A percentile compares a stretch with the other conserved stretches of the same genome.
Evolutionary conservation across 805 yeast species (phyloP).

Genomic region (Myxozyma neglecta): DNA sequence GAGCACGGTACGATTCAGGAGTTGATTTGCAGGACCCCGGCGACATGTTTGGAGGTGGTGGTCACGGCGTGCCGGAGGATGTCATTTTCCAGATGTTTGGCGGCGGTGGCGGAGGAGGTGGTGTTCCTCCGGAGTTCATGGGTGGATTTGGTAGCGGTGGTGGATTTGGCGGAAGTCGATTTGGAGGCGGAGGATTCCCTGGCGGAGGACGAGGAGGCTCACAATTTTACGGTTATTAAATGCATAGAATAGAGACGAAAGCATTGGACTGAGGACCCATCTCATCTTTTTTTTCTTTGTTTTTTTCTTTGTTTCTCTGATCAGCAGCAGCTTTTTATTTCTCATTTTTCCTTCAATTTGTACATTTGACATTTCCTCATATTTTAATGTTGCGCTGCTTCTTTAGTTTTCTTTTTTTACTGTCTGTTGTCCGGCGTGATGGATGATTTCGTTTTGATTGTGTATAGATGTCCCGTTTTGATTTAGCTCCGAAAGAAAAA

Average conservation of each 20-base stretch:
- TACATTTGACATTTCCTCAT: not conserved
- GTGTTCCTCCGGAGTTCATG: constrained; percentile 22
- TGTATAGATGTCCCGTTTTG: not conserved
- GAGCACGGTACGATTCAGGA: constrained; percentile 83
- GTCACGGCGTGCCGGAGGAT: constrained; percentile 38
- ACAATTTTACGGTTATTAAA: constrained; percentile 27
- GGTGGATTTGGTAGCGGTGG: constrained; percentile 31
- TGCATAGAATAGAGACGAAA: not conserved
- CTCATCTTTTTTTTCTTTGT: not conserved
- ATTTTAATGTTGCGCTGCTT: not conserved
- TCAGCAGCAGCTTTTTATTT: not conserved
- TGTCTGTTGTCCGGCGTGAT: constrained; percentile 2
- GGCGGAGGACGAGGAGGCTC: constrained; percentile 31
- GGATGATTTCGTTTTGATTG: not conserved
- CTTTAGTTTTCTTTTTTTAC: not conserved
- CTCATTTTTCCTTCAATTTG: not conserved
- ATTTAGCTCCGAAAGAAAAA: not conserved
- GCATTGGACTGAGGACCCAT: not conserved
- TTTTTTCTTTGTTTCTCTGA: not conserved
- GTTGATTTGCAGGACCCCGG: constrained; percentile 62
- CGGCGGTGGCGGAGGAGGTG: constrained; percentile 34
- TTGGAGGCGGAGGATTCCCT: constrained; percentile 24
- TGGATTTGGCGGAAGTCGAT: constrained; percentile 19
- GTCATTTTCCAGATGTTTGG: constrained; percentile 46
- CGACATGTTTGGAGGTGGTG: constrained; percentile 62